Base-by-base conservation (phyloP, 305 asterid genomes). In the Rubia balearica region DNA sequence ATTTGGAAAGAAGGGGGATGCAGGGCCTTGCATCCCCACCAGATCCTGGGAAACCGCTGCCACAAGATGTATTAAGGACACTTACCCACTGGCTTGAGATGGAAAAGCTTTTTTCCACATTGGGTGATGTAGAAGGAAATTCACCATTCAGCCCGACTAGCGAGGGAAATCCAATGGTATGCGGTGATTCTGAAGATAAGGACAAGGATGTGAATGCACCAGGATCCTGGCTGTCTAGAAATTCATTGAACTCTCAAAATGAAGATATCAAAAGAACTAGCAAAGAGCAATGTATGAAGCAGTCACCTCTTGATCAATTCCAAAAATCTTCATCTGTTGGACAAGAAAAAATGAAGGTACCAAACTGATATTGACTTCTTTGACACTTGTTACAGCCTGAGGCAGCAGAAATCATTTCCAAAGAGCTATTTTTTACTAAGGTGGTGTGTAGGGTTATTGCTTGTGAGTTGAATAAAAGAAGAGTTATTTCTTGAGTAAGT, bases 1-100 rank as follows among this genome's bases (percentile, higher is more conserved):
- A 94, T 80, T 77, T 78, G 75, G 91, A 79, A 81, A 83, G 87
- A 83, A 90, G 85, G 79, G 96, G 96, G 71, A 74, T 81, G 75
- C 83, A 81, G 79, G 91, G 79, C 68, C 81, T 56, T 69, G 74
- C 73, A 77, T 64, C 79, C 67, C 90, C 86, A 78, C 80, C 78
- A 72, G 84, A 80, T 77, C 83, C 85, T 56, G 84, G 83, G 74
- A 95, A 86, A 77, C 98, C 97, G 61, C 79, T 57, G 73, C 90
- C 93, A 38, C 80, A 75, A 76, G 94, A 91, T 81, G 91, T 85
- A 73, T 76, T 91, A 83, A 87, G 81, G 85, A 81, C 81, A 72
- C 85, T 94, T n/a, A 88, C 91, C 21, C 78, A 82, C 76, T 85
- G 86, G 67, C 74, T 78, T 80, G 92, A 83, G 57, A 83, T 74